Evolutionary conservation across 2,329 filamentous ascomycete genomes (phyloP).

Genomic region (Dothidotthia symphoricarpi): DNA sequence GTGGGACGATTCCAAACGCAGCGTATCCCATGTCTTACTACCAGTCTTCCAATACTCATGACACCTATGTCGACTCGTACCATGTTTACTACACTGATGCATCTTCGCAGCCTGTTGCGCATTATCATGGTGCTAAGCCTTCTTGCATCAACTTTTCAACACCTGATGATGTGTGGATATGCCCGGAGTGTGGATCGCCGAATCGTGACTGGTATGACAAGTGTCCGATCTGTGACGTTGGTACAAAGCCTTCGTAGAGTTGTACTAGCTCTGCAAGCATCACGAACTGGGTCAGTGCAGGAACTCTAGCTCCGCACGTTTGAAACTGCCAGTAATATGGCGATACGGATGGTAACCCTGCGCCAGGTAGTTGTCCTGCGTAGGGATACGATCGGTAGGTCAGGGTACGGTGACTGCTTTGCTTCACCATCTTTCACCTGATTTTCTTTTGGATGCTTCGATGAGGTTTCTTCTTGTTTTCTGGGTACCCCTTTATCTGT

Average conservation of each 20-base stretch:
- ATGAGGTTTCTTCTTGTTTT: too few relatives aligned
- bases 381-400: too few relatives aligned
- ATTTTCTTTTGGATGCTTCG: too few relatives aligned
- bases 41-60: too few relatives aligned
- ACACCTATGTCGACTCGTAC: too few relatives aligned
- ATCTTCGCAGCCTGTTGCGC: not conserved
- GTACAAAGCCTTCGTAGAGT: not conserved
- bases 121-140: not conserved
- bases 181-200: conserved; percentile 8
- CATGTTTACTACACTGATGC: too few relatives aligned
- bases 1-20: conserved; percentile 1
- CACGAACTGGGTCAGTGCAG: not conserved
- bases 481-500: too few relatives aligned
- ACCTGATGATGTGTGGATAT: conserved; percentile 12
- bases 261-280: not conserved
- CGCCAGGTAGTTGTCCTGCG: too few relatives aligned
- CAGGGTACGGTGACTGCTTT: too few relatives aligned
- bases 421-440: too few relatives aligned
- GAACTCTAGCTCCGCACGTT: not conserved
- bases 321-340: conserved; percentile 2
- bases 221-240: conserved; percentile 7
- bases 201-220: conserved; percentile 6
- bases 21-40: too few relatives aligned
- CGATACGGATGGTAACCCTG: too few relatives aligned
- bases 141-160: not conserved